These are phyloP conservation scores for Heracleum sosnowskyi DNA, from an alignment of 129 eudicot genomes.

Conservation along the genomic window DNA sequence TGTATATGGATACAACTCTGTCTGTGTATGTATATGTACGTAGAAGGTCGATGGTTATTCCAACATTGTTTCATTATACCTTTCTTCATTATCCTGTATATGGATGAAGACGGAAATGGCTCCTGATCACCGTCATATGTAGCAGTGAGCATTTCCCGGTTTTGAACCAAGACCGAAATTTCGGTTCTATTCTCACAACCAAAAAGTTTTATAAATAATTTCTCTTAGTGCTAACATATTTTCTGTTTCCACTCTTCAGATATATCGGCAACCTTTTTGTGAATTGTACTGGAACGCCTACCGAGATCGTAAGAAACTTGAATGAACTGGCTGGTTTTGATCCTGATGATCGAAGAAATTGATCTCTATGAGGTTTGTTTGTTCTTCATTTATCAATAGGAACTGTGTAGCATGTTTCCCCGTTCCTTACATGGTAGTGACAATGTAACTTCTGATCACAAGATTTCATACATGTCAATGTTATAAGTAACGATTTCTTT, in stretches of 20 bases:
- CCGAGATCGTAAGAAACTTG: conserved; percentile 48
- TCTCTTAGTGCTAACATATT: not conserved
- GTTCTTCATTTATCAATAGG: not conserved
- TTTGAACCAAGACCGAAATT: too few relatives aligned
- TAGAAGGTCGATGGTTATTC: not conserved
- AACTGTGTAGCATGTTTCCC: not conserved
- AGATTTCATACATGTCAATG: not conserved
- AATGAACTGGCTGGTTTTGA: conserved; percentile 84
- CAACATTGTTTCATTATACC: not conserved
- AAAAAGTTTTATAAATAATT: not conserved
- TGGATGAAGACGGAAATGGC: not conserved
- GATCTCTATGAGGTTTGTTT: conserved; percentile 62
- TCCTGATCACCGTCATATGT: too few relatives aligned
- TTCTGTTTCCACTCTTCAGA: conserved; percentile 23
- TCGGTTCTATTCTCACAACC: too few relatives aligned
- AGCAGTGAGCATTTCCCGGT: too few relatives aligned
- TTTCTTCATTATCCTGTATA: too few relatives aligned
- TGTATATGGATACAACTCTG: not conserved
- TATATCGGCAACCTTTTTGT: conserved; percentile 78
- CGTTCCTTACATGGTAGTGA: too few relatives aligned
- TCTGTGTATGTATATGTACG: not conserved
- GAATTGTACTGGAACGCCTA: conserved; percentile 53
- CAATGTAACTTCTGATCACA: too few relatives aligned
- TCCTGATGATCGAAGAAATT: conserved; percentile 83
- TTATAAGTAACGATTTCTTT: not conserved